phyloP scores from a whole-genome alignment of 2,329 filamentous ascomycete genomes.

The Alternaria ethzedia region DNA sequence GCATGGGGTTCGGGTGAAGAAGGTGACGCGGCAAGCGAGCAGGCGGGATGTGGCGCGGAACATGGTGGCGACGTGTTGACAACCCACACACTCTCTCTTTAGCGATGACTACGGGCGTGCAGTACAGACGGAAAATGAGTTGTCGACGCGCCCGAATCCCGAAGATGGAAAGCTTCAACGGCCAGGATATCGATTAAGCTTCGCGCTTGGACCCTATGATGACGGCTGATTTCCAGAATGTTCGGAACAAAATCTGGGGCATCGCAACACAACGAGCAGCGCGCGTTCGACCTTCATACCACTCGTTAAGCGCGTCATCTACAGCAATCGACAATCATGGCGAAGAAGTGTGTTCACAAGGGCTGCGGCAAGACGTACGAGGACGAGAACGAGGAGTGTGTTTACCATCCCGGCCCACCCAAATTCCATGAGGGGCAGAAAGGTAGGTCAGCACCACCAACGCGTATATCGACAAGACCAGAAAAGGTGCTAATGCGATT shows the following conservation, averaged over 20 bases:
- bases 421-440: constrained; percentile 97
- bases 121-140: background rate
- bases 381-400: constrained; percentile 81
- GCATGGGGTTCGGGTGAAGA: constrained; percentile 77
- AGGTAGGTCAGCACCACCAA: constrained; percentile 61
- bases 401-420: constrained; percentile 91
- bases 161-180: constrained; percentile 5
- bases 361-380: constrained; percentile 90
- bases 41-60: constrained; percentile 43
- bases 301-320: background rate
- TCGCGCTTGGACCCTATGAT: constrained; percentile 34
- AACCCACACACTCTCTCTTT: background rate
- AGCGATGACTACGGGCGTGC: background rate
- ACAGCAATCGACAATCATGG: constrained; percentile 55
- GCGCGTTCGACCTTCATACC: constrained; percentile 11
- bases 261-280: constrained; percentile 7
- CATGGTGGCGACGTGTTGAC: constrained; percentile 25
- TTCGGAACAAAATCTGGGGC: constrained; percentile 33
- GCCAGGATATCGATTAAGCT: background rate
- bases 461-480: background rate
- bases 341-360: constrained; percentile 92
- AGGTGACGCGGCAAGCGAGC: constrained; percentile 65
- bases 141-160: no score
- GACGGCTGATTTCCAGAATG: constrained; percentile 44
- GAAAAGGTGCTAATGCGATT: constrained; percentile 1